These are phyloP conservation scores for Pelagophyceae sp. DNA, from an alignment of 352 stramenopile species.

Conservation along the genomic window DNA sequence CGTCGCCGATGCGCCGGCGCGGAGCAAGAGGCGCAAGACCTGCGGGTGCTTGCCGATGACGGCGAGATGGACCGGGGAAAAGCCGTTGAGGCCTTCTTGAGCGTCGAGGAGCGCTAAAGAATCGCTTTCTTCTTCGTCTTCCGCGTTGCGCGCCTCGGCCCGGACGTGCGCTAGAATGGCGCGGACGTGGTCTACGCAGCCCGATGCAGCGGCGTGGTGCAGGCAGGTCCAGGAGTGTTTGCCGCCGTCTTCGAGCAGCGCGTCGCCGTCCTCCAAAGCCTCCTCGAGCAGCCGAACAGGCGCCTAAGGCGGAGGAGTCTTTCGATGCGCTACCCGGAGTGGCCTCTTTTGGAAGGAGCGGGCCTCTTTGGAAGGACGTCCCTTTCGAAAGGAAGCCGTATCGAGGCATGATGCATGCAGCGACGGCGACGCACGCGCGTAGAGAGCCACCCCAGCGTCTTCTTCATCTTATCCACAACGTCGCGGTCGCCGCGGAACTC, in stretches of 20 bases:
- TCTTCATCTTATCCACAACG: neutral
- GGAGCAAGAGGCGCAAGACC: neutral
- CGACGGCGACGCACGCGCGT: neutral
- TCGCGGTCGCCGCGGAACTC: neutral
- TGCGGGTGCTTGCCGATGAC: neutral
- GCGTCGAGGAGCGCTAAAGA: neutral
- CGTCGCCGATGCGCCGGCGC: too few relatives aligned
- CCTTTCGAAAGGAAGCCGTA: too few relatives aligned
- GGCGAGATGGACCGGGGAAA: neutral
- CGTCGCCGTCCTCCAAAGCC: neutral
- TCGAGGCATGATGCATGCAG: too few relatives aligned
- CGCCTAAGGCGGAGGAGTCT: neutral
- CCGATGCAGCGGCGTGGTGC: neutral
- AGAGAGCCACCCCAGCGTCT: neutral
- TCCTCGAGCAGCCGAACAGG: neutral
- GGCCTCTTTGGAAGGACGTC: too few relatives aligned
- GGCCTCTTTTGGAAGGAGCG: too few relatives aligned
- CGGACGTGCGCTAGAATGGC: neutral
- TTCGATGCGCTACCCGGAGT: neutral
- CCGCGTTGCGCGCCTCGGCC: neutral
- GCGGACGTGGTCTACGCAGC: neutral
- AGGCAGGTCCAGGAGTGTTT: neutral
- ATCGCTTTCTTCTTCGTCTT: too few relatives aligned
- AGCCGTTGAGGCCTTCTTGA: neutral
- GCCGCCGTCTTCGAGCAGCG: neutral